phyloP scores from a whole-genome alignment of 495 filamentous ascomycete genomes.

The Tuber borchii region DNA sequence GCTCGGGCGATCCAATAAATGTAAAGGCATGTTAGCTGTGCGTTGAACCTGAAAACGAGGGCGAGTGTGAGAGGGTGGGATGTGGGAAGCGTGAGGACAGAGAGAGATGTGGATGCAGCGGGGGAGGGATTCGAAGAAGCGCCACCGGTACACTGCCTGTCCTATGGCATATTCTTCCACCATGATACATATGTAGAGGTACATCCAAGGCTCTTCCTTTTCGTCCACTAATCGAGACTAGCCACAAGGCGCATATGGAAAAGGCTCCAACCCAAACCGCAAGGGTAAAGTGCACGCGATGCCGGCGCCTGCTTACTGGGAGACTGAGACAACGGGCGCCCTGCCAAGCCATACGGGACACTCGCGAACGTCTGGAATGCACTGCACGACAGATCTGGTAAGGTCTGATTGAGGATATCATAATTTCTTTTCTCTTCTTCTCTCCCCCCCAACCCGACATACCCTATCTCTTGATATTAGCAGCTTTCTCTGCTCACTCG shows the following conservation, averaged over 20 bases:
- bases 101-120: background rate
- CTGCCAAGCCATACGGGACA: conserved; percentile 32
- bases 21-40: background rate
- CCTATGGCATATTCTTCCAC: background rate
- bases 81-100: background rate
- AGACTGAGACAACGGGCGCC: conserved; percentile 19
- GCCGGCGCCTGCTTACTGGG: conserved; percentile 27
- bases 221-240: background rate
- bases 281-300: conserved; percentile 36
- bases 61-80: background rate
- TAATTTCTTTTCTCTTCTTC: conserved; percentile 4
- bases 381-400: conserved; percentile 32
- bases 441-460: background rate
- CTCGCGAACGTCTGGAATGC: conserved; percentile 30
- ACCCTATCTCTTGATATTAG: background rate
- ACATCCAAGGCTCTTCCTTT: background rate
- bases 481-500: background rate
- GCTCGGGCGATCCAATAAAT: conserved; percentile 1
- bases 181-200: background rate
- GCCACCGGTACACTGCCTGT: background rate
- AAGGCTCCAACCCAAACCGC: conserved; percentile 26
- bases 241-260: conserved; percentile 16
- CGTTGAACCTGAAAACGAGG: background rate
- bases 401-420: conserved; percentile 22
- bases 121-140: background rate